Conservation (phyloP, 75 land plant species). For the Adiantum capillusveneris region DNA sequence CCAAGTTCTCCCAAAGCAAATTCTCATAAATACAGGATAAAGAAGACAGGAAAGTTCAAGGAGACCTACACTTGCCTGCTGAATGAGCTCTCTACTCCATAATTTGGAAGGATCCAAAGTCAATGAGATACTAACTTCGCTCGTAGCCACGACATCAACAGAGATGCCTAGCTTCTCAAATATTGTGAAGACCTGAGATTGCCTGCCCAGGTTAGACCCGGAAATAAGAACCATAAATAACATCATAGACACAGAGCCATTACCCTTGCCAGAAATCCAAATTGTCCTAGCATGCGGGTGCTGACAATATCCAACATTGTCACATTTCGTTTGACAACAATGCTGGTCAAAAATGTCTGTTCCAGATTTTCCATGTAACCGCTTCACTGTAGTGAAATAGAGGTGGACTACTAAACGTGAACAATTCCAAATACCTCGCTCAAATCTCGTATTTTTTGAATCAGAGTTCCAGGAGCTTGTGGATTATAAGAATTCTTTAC, state of each 20-base stretch:
- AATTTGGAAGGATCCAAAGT: constrained; percentile 94
- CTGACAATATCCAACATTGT: constrained; percentile 98
- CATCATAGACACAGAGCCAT: not conserved
- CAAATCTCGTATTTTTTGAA: constrained; percentile 69
- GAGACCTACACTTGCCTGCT: constrained; percentile 57
- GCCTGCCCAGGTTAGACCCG: too few relatives aligned
- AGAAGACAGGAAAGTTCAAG: not conserved
- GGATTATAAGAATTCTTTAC: constrained; percentile 97
- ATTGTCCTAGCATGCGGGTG: constrained; percentile 96
- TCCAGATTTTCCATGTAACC: not conserved
- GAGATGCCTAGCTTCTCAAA: constrained; percentile 91
- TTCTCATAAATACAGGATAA: not conserved
- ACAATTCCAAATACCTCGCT: constrained; percentile 48
- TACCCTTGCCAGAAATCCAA: constrained; percentile 95
- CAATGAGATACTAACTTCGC: constrained; percentile 97
- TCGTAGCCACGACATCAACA: constrained; percentile 96
- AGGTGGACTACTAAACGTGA: too few relatives aligned
- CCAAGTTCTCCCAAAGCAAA: not conserved
- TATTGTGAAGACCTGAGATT: constrained; percentile 68
- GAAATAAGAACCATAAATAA: not conserved
- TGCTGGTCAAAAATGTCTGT: constrained; percentile 80
- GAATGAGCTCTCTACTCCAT: constrained; percentile 85
- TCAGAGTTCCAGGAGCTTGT: constrained; percentile 89
- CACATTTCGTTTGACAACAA: constrained; percentile 78
- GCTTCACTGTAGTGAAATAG: too few relatives aligned